Base-by-base conservation (phyloP, 73 alveolate species). In the Blepharisma stoltei region DNA sequence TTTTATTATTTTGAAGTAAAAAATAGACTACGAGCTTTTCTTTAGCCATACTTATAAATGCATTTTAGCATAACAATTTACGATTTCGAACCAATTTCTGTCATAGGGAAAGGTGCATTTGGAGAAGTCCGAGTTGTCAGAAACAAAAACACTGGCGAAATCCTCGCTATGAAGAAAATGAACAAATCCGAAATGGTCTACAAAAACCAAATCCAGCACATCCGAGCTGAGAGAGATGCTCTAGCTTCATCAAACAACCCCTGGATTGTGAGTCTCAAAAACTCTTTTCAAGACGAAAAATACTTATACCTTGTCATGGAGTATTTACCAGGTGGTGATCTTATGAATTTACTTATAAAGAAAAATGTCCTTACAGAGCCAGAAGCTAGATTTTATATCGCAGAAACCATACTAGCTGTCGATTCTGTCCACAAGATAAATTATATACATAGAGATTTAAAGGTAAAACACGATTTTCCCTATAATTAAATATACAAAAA, bases 41-140 rank as follows among this genome's bases (percentile, higher is more conserved):
- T n/a, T n/a, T n/a, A n/a, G n/a, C n/a, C n/a, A n/a, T n/a, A n/a
- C n/a, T n/a, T n/a, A n/a, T n/a, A n/a, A n/a, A n/a, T n/a, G n/a
- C n/a, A n/a, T n/a, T n/a, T n/a, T n/a, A n/a, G n/a, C n/a, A n/a
- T 52, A 11, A 52, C 66, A 52, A 20, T 52, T 52, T 52, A 14
- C 66, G 95, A 88, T 67, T 88, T 85, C 67, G 95, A 88, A 32
- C 88, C 92, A 25, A 77, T 85, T 41, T 60, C 83, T 20, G 84
- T 88, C 7, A 88, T 88, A 14, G 95, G 95, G 32, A 88, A 94
- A 81, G 97, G 97, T 8, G 97, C 97, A 6, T 90, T 90, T 70
- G 97, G 97, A 7, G 97, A 90, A 81, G 97, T 90, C 11, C 79
- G 97, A 67, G 92, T 83, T 43, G 79, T 84, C 50, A 53, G 90